Evolutionary conservation across 2,329 filamentous ascomycete species (phyloP).

Genomic region (Fusarium sororula): DNA sequence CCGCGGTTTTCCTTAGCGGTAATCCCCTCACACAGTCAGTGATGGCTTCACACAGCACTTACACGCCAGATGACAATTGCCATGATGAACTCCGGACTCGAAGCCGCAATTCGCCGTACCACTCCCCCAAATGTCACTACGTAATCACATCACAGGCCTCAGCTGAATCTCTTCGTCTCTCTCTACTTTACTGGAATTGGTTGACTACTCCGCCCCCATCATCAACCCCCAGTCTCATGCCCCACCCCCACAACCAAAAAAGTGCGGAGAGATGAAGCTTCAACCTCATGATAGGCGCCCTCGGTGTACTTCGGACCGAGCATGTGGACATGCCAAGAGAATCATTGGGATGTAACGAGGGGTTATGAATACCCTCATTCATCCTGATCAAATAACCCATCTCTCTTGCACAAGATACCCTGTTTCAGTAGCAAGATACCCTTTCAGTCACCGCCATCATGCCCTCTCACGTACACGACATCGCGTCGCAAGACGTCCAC

Average conservation of each 20-base stretch:
- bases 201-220: conserved; percentile 17
- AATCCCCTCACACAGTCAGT: background rate
- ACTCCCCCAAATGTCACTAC: background rate
- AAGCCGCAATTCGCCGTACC: background rate
- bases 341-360: background rate
- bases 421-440: background rate
- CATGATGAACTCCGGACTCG: background rate
- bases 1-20: background rate
- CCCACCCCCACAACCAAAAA: conserved; percentile 34
- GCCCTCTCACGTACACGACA: conserved; percentile 52
- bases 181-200: background rate
- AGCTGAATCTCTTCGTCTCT: background rate
- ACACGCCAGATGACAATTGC: background rate
- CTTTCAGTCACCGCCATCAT: conserved; percentile 25
- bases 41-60: background rate
- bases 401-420: background rate
- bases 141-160: background rate
- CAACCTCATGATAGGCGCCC: background rate
- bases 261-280: conserved; percentile 28
- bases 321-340: conserved; percentile 11
- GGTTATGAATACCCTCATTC: conserved; percentile 17
- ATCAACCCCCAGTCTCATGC: conserved; percentile 2
- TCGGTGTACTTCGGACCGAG: conserved; percentile 38
- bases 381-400: background rate
- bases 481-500: conserved; percentile 59